Base-by-base conservation (phyloP, 2,329 filamentous ascomycete genomes). In the Alternaria metachromatica region DNA sequence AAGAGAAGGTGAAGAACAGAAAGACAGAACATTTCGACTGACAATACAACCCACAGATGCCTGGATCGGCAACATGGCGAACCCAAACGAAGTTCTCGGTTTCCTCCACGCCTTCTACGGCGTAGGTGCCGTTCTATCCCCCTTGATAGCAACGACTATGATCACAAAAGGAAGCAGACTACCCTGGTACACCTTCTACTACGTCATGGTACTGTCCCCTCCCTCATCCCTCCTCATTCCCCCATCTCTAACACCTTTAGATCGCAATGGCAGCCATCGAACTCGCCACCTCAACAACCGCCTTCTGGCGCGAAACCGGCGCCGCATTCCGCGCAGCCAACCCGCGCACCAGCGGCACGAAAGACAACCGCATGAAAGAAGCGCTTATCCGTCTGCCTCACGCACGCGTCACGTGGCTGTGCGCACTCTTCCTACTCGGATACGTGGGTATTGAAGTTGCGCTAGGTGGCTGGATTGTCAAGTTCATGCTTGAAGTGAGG, bases 401-500 rank as follows among this genome's bases (percentile, higher is more conserved):
- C 37, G 83, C 84, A 3, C 79, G 84, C n/a, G 84, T 92, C 4
- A 90, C 90, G 4, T 94, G 92, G 91, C 82, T 93, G n/a, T 84
- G 88, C 46, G 86, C 92, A 3, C 64, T 91, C 2, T 96, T 96
- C 76, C 82, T 96, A 13, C 85, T 96, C 5, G 88, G 88, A 9
- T 96, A 96, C 72, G 90, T 95, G 1, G 93, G 93, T 5, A 86
- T 88, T 6, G 93, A 97, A 80, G 90, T 93, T 63, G 88, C 88
- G 1, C 82, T 94, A 3, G 90, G 90, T 20, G 92, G 92, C 15
- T 96, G 92, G 92, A 90, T 96, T 66, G 90, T 93, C 53, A 90
- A 90, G 1, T 74, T 97, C 76, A 96, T 97, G 92, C 88, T 94
- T n/a, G 84, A 87, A 20, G 89, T 94, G 23, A 87, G 94, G 13